Evolutionary conservation across 345 rosid species (phyloP).

Genomic region (Melastoma malabathricum): DNA sequence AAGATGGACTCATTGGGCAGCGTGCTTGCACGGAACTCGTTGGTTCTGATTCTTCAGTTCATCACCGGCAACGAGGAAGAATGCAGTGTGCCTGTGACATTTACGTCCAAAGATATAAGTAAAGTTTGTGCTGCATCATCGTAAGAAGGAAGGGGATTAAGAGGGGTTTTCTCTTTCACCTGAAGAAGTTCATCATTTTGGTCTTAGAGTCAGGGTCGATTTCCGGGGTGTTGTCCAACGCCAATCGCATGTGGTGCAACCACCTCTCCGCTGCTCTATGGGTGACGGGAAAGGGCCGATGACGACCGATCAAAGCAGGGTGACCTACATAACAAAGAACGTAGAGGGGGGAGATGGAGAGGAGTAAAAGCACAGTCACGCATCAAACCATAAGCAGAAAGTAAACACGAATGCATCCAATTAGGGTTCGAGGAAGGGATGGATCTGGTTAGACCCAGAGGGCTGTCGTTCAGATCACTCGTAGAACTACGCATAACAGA

Average conservation of each 20-base stretch:
- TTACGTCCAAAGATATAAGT: background rate
- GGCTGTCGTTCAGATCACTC: too few species aligned
- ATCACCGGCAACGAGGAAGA: constrained; percentile 87
- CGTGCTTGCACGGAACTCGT: constrained; percentile 40
- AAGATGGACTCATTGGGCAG: background rate
- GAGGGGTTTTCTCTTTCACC: constrained; percentile 17
- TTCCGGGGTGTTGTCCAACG: constrained; percentile 43
- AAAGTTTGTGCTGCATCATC: background rate
- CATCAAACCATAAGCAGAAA: too few species aligned
- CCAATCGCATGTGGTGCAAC: constrained; percentile 75
- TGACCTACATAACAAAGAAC: constrained; percentile 34
- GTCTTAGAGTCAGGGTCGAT: constrained; percentile 59
- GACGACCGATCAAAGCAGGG: constrained; percentile 82
- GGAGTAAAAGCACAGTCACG: too few species aligned
- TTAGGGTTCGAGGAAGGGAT: too few species aligned
- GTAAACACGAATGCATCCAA: too few species aligned
- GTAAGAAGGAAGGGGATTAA: background rate
- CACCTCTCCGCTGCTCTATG: constrained; percentile 82
- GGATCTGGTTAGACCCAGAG: too few species aligned
- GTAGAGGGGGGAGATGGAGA: too few species aligned
- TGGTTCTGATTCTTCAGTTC: constrained; percentile 57
- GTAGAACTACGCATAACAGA: too few species aligned
- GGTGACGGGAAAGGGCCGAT: constrained; percentile 75
- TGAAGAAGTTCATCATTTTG: constrained; percentile 78
- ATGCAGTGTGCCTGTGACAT: constrained; percentile 65